These are phyloP conservation scores for Verticillium nubilum DNA, from an alignment of 2,329 filamentous ascomycete genomes.

Conservation along the genomic window DNA sequence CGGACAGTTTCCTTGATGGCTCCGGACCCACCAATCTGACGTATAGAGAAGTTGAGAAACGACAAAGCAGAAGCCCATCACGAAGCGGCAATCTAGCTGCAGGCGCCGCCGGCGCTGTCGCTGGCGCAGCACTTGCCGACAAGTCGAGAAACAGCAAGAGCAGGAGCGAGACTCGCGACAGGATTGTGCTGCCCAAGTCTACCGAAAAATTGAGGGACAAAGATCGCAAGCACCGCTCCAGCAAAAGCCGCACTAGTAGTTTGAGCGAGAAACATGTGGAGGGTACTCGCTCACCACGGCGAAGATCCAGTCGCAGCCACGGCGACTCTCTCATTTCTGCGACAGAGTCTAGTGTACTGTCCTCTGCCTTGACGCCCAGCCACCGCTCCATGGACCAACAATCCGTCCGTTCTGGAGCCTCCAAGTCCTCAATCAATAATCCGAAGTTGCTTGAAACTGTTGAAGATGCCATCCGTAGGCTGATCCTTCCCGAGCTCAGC, in stretches of 20 bases:
- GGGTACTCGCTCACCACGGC: slow-evolving; percentile 38
- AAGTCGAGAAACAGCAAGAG: slow-evolving; percentile 39
- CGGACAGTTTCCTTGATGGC: slow-evolving; percentile 58
- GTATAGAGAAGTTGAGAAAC: slow-evolving; percentile 23
- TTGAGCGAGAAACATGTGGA: slow-evolving; percentile 41
- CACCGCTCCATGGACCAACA: slow-evolving; percentile 52
- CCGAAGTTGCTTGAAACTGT: slow-evolving; percentile 86
- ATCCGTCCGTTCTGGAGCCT: slow-evolving; percentile 44
- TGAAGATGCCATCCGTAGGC: slow-evolving; percentile 83
- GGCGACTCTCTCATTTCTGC: slow-evolving; percentile 48
- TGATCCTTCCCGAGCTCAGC: slow-evolving; percentile 88
- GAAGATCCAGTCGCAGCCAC: slow-evolving; percentile 45
- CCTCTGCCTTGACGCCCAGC: slow-evolving; percentile 46
- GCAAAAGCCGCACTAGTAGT: slow-evolving; percentile 46
- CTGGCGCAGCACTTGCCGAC: slow-evolving; percentile 32
- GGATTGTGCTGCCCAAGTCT: slow-evolving; percentile 25
- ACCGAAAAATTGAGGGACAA: slow-evolving; percentile 39
- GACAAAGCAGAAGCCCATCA: slow-evolving; percentile 36
- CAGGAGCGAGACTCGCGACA: slow-evolving; percentile 36
- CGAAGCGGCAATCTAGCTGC: slow-evolving; percentile 31
- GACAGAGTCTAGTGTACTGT: slow-evolving; percentile 49
- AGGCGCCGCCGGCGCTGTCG: slow-evolving; percentile 30
- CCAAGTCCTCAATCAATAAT: slow-evolving; percentile 78
- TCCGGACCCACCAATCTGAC: slow-evolving; percentile 36
- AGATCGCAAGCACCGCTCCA: slow-evolving; percentile 42